These are phyloP conservation scores for Neurospora sp. DNA, from an alignment of 2,329 filamentous ascomycete genomes.

Conservation along the genomic window DNA sequence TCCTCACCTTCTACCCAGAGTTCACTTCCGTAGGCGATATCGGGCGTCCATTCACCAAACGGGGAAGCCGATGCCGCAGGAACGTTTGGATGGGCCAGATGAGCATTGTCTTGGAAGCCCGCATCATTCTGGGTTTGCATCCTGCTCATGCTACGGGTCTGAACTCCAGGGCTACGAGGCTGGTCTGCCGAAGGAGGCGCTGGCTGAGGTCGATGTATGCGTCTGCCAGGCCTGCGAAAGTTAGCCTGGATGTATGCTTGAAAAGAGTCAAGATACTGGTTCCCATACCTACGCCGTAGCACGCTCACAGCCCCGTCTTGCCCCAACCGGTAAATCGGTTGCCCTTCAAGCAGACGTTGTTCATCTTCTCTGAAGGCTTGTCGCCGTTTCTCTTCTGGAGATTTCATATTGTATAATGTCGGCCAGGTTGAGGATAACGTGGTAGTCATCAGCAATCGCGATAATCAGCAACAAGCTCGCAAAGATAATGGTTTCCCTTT, in stretches of 20 bases:
- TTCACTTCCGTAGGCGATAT: slow-evolving; percentile 25
- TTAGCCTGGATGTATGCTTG: background rate
- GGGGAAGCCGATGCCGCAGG: slow-evolving; percentile 6
- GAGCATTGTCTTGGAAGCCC: background rate
- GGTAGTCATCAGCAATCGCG: background rate
- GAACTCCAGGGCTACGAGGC: background rate
- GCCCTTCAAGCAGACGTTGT: background rate
- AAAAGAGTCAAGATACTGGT: background rate
- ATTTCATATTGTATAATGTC: background rate
- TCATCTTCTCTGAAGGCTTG: background rate
- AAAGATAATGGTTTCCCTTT: background rate
- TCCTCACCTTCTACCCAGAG: slow-evolving; percentile 24
- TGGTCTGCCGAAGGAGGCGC: background rate
- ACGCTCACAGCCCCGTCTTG: background rate
- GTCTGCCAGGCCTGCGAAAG: background rate
- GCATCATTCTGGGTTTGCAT: background rate
- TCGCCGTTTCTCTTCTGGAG: background rate
- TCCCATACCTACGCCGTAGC: background rate
- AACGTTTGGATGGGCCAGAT: background rate
- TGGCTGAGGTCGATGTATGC: background rate
- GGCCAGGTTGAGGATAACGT: background rate
- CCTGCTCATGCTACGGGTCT: slow-evolving; percentile 3
- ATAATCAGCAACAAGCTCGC: background rate
- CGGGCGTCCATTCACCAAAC: slow-evolving; percentile 20
- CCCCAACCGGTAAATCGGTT: background rate